Percentiles rank a stretch among this genome's conserved stretches.
phyloP scores from a whole-genome alignment of 2,329 filamentous ascomycete species.

The Rutstroemia sp. region DNA sequence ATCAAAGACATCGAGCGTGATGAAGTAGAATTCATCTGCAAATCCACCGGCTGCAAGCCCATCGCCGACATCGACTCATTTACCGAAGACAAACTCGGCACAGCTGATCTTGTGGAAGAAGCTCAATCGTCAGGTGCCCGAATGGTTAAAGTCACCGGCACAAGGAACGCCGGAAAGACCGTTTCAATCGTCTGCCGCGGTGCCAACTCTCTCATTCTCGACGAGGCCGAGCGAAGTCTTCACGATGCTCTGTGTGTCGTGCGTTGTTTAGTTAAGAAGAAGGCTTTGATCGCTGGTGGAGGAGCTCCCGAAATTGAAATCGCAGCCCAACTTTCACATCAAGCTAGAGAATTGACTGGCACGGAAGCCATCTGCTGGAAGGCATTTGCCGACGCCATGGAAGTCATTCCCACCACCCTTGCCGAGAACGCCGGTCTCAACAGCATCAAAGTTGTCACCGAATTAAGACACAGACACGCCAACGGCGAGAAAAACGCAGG shows the following conservation, averaged over 20 bases:
- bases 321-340: slow-evolving; percentile 74
- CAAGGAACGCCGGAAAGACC: slow-evolving; percentile 77
- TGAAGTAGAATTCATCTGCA: slow-evolving; percentile 99
- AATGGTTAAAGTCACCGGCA: slow-evolving; percentile 91
- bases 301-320: slow-evolving; percentile 97
- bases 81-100: slow-evolving; percentile 94
- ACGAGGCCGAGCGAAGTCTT: slow-evolving; percentile 92
- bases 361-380: slow-evolving; percentile 99
- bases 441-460: slow-evolving; percentile 97
- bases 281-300: slow-evolving; percentile 94
- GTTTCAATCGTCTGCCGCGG: slow-evolving; percentile 92
- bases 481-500: slow-evolving; percentile 93
- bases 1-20: slow-evolving; percentile 98
- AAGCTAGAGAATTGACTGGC: slow-evolving; percentile 74
- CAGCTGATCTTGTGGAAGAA: slow-evolving; percentile 90
- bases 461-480: slow-evolving; percentile 87
- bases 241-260: slow-evolving; percentile 98
- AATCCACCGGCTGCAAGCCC: slow-evolving; percentile 96
- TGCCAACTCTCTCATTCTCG: slow-evolving; percentile 87
- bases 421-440: slow-evolving; percentile 97
- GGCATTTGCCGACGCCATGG: slow-evolving; percentile 94
- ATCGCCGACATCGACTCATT: slow-evolving; percentile 98
- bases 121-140: slow-evolving; percentile 78
- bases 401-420: slow-evolving; percentile 92
- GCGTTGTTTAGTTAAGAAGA: slow-evolving; percentile 97